Evolutionary conservation across 257 asterid species (phyloP).

Genomic region (Mitragyna speciosa): DNA sequence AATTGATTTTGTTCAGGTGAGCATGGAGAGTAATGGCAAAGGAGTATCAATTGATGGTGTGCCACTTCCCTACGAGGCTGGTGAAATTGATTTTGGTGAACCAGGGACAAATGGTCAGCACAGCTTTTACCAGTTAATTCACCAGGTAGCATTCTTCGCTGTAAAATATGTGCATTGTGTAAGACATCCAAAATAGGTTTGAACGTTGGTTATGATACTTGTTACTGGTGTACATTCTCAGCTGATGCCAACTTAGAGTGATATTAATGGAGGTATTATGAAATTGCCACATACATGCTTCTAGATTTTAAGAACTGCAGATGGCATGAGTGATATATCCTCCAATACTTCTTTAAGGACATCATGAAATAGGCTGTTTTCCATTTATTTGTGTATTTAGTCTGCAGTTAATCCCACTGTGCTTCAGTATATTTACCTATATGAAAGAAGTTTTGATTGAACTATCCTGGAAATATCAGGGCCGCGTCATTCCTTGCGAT

Average conservation of each 20-base stretch:
- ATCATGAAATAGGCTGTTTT: not conserved
- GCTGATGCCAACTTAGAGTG: not conserved
- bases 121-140: constrained; percentile 99
- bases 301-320: not conserved
- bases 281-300: not conserved
- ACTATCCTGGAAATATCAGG: constrained; percentile 52
- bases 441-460: not conserved
- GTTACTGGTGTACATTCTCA: not conserved
- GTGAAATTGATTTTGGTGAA: constrained; percentile 99
- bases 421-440: constrained; percentile 2
- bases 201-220: not conserved
- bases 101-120: constrained; percentile 99
- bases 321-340: not conserved
- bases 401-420: not conserved
- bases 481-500: constrained; percentile 97
- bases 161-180: not conserved
- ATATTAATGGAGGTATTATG: not conserved
- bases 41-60: constrained; percentile 95
- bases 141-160: constrained; percentile 59
- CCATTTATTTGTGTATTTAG: not conserved
- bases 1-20: constrained; percentile 55
- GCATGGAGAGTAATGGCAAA: constrained; percentile 99
- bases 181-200: not conserved
- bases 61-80: constrained; percentile 88
- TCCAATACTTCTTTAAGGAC: not conserved